Evolutionary conservation across 106 monocot species (phyloP), one percentile per base, ranked within the genome.

Genomic region (Xerophyta viscosa): DNA sequence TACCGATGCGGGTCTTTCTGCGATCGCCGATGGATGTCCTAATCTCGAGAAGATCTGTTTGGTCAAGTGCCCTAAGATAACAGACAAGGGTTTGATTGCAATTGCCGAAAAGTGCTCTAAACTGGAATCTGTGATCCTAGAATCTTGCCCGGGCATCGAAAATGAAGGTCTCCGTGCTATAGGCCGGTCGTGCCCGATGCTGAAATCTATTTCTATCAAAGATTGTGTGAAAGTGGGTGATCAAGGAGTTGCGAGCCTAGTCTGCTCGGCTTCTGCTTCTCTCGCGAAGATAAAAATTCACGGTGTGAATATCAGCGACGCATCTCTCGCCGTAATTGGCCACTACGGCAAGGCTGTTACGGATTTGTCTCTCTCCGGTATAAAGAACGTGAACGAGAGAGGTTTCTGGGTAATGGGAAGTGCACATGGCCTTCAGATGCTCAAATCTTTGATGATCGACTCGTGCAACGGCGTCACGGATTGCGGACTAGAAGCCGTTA

Each of bases 371-470:
- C 60, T 93, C 20, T 37, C 52, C 9, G 33, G 60, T 28, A 71
- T 93, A 5, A 70, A 59, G 27, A 64, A 65, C 19, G 73, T 93
- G 7, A 71, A 42, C 4, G 92, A 93, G 48, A 75, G 67, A 50
- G 92, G 92, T 0, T 93, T 93, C 48, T 93, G 92, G 92, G 83
- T 87, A 20, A 83, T 93, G 87, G 92, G 87, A 3, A 87, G 66
- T 36, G 65, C 83, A 9, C 68, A 50, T 11, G 83, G 83, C 27
- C 29, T 93, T 62, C 71, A 58, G 41, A 93, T 71, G 31, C 59
- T 93, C 50, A 73, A 68, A 24, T 65, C 46, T 9, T 31, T 83
- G 23, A 24, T 29, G 0, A 65, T 87, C 54, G 61, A 31, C 24
- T 70, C 73, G 17, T 93, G 92, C 60, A 37, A 36, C 39, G 92